Conservation (phyloP, 2,329 filamentous ascomycete genomes). For the Thielaviopsis ethacetica region DNA sequence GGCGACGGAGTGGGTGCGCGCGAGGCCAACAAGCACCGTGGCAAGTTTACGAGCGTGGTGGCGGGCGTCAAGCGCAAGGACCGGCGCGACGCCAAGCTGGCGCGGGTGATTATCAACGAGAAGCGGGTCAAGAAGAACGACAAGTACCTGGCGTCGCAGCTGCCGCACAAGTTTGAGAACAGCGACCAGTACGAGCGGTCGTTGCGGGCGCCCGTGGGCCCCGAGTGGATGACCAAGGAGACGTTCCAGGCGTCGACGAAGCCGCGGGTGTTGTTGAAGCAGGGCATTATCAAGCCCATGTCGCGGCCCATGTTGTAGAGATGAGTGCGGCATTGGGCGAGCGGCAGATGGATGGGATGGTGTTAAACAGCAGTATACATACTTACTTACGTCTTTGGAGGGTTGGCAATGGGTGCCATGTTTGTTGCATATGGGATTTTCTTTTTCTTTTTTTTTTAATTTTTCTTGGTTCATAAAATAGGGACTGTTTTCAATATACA, state of each 20-base stretch:
- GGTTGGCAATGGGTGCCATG: neutral
- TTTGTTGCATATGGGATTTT: neutral
- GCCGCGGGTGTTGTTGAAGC: slow-evolving; percentile 78
- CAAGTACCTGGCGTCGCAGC: slow-evolving; percentile 67
- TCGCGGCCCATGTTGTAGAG: slow-evolving; percentile 45
- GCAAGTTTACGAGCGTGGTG: slow-evolving; percentile 45
- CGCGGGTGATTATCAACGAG: slow-evolving; percentile 82
- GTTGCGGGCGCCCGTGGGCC: slow-evolving; percentile 71
- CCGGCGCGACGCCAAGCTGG: slow-evolving; percentile 67
- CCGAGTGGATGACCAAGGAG: slow-evolving; percentile 94
- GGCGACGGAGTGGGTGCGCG: slow-evolving; percentile 65
- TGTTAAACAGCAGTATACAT: too few relatives aligned
- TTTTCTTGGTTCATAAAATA: too few relatives aligned
- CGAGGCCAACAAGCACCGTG: slow-evolving; percentile 46
- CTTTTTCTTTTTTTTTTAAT: too few relatives aligned
- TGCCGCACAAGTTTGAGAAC: slow-evolving; percentile 84
- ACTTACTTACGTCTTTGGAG: neutral
- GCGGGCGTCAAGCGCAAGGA: slow-evolving; percentile 61
- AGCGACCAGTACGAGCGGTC: slow-evolving; percentile 80
- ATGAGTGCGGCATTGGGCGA: neutral
- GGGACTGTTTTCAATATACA: too few relatives aligned
- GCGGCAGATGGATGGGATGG: neutral
- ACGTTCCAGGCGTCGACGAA: slow-evolving; percentile 81
- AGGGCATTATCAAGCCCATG: slow-evolving; percentile 79
- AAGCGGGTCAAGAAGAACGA: slow-evolving; percentile 80